Percentiles rank a stretch among this genome's conserved stretches.
These are phyloP conservation scores for Boletus bicolor DNA, from an alignment of 768 basidiomycete species.

Conservation along the genomic window DNA sequence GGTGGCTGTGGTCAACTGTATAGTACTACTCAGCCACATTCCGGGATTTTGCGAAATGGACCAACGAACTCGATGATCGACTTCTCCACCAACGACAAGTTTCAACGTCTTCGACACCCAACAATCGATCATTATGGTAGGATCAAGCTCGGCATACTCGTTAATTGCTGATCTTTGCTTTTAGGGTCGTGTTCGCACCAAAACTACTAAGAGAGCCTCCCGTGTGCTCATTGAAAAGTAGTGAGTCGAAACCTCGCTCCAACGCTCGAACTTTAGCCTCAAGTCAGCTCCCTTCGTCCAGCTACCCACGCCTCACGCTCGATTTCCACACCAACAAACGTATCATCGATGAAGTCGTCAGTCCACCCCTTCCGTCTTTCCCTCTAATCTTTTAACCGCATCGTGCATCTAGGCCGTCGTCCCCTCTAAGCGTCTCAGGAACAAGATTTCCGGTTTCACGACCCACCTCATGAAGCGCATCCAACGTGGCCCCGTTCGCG, in stretches of 20 bases:
- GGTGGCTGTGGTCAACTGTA: conserved; percentile 29
- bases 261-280: neutral
- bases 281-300: conserved; percentile 27
- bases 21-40: conserved; percentile 27
- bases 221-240: conserved; percentile 99
- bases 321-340: conserved; percentile 99
- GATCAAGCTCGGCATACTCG: conserved; percentile 6
- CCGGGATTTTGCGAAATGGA: conserved; percentile 16
- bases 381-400: too few relatives aligned
- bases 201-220: conserved; percentile 99
- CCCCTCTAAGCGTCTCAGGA: conserved; percentile 97
- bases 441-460: conserved; percentile 99
- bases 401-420: conserved; percentile 65
- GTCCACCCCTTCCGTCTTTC: conserved; percentile 13
- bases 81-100: neutral
- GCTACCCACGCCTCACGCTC: conserved; percentile 98
- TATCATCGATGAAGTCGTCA: conserved; percentile 95
- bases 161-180: conserved; percentile 3
- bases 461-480: conserved; percentile 99
- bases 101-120: conserved; percentile 23
- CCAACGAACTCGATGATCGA: neutral
- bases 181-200: conserved; percentile 98
- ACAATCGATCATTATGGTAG: conserved; percentile 49
- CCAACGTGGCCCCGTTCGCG: conserved; percentile 95
- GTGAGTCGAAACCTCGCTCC: conserved; percentile 43